Evolutionary conservation across 2,329 filamentous ascomycete species (phyloP), one percentile per base, ranked within the genome.

Genomic region (Elsinoe arachidis): DNA sequence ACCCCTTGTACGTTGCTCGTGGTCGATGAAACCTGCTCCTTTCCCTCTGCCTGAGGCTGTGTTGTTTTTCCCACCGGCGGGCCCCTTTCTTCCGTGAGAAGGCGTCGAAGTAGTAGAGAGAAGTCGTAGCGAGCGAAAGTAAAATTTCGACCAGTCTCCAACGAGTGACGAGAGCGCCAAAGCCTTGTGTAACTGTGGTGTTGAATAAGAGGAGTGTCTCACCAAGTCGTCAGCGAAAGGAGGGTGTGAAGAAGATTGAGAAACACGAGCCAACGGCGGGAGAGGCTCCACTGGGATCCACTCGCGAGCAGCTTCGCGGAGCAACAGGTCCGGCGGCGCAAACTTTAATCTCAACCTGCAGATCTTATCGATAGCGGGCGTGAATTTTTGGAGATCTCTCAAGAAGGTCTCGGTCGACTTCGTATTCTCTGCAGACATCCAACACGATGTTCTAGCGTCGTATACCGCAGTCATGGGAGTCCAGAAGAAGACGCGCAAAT

Each of bases 401-500:
- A 21, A 39, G 46, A 23, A 14, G 14, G 17, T 38, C 14, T 14
- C 12, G 26, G 33, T 33, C 34, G 11, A 14, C 49, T 38, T 39
- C 49, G 49, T 53, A 53, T 53, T 26, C 49, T 39, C 26, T 11
- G 17, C 46, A 2, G 17, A 38, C 9, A 26, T 17, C 11, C 34
- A 21, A 23, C 11, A 39, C 11, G 14, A 53, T 39, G 49, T 38
- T 39, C 35, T 39, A 35, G 33, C 17, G 12, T 15, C 26, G 15
- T 21, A 53, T 14, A 7, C 21, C 33, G 9, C 30, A 12, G 17
- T 10, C 35, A 96, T 96, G 92, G 91, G 90, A 74, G 83, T 90
- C 64, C 83, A 85, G 62, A 96, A 95, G 78, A 89, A 85, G 72
- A 95, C 89, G 55, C 85, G 91, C 76, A 96, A 96, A 77, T 97